These are phyloP conservation scores for Arctium lappa DNA, from an alignment of 129 eudicot species.

Conservation along the genomic window DNA sequence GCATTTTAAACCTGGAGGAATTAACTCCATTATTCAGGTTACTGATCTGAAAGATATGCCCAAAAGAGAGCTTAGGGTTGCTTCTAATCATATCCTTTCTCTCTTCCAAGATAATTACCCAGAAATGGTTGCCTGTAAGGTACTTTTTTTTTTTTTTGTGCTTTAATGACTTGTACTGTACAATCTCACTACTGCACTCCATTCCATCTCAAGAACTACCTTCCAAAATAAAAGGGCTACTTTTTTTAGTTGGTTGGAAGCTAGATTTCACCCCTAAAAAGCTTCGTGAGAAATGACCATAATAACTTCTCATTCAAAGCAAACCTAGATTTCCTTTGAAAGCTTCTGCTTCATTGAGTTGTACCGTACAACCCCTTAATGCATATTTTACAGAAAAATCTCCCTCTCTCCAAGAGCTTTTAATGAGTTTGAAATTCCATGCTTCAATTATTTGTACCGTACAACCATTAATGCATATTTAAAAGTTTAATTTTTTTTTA, in stretches of 20 bases:
- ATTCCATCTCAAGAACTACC: no score
- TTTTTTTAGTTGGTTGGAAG: not conserved
- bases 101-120: conserved; percentile 76
- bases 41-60: conserved; percentile 64
- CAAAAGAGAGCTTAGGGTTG: conserved; percentile 62
- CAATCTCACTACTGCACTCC: not conserved
- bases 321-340: not conserved
- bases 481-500: not conserved
- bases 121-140: conserved; percentile 76
- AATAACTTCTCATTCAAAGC: not conserved
- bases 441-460: not conserved
- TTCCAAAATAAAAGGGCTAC: not conserved
- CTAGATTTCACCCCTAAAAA: not conserved
- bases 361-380: not conserved
- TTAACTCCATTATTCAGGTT: conserved; percentile 56
- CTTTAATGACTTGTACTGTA: not conserved
- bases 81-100: conserved; percentile 51
- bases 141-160: not conserved
- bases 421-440: not conserved
- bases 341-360: not conserved
- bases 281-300: not conserved
- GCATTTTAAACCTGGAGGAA: conserved; percentile 49
- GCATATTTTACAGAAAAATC: not conserved
- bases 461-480: not conserved
- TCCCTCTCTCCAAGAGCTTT: no score